phyloP scores from a whole-genome alignment of 116 monocot species.

The Phalaenopsis hybrid region DNA sequence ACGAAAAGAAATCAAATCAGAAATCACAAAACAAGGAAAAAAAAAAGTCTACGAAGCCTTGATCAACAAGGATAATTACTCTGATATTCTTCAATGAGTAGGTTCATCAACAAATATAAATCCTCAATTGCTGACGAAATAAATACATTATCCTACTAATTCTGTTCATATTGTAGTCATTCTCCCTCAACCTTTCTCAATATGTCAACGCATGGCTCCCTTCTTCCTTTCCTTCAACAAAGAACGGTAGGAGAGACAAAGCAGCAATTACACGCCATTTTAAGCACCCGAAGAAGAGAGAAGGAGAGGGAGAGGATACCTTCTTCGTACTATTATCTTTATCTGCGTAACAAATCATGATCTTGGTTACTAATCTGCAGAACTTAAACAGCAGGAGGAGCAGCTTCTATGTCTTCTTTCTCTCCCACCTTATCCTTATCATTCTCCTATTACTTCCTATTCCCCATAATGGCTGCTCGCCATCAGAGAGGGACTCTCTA shows the following conservation, averaged over 20 bases:
- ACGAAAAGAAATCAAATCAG: too few species aligned
- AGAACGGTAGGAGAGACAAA: background rate
- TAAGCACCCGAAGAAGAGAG: background rate
- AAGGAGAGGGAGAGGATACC: background rate
- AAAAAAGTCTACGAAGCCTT: too few species aligned
- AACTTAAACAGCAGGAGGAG: background rate
- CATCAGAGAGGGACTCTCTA: slow-evolving; percentile 28
- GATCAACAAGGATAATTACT: background rate
- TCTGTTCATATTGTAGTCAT: background rate
- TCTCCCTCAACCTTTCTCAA: background rate
- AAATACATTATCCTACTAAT: background rate
- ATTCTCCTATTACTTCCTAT: slow-evolving; percentile 15
- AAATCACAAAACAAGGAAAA: too few species aligned
- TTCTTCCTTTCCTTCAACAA: background rate
- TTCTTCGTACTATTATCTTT: background rate
- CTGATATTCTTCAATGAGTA: background rate
- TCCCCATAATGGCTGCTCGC: slow-evolving; percentile 14
- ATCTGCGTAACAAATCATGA: background rate
- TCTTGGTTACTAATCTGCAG: background rate
- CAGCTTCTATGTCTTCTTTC: background rate
- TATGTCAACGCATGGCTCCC: background rate
- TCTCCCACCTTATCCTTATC: background rate
- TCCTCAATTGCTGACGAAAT: background rate
- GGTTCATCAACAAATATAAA: background rate
- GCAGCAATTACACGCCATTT: background rate